Conservation (phyloP, 305 asterid species). For the Stenogyne calaminthoides region DNA sequence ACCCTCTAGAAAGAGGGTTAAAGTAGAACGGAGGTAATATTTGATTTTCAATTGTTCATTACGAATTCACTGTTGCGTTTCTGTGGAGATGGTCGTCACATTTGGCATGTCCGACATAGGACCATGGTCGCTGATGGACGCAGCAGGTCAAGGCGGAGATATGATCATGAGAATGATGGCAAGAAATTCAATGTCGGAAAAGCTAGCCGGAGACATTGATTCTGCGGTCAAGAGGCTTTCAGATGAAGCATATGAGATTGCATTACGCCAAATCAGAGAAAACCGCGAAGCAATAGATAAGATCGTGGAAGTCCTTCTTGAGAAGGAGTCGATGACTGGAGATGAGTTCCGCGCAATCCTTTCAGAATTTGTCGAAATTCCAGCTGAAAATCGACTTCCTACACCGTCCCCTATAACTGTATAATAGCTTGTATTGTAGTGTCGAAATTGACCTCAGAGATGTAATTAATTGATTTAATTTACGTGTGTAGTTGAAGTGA, state of each 20-base stretch:
- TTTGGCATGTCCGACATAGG: conserved; percentile 96
- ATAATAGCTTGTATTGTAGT: conserved; percentile 35
- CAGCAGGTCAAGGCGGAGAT: conserved; percentile 70
- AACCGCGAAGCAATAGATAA: conserved; percentile 95
- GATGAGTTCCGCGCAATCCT: conserved; percentile 93
- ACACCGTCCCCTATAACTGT: conserved; percentile 62
- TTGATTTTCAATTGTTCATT: background rate
- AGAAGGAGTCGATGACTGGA: conserved; percentile 89
- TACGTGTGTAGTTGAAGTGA: background rate
- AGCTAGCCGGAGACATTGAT: conserved; percentile 94
- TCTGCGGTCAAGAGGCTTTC: conserved; percentile 79
- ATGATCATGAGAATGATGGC: conserved; percentile 99
- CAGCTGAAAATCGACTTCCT: conserved; percentile 66
- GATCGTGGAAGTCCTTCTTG: conserved; percentile 86
- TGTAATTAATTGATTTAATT: conserved; percentile 3
- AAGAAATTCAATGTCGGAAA: conserved; percentile 93
- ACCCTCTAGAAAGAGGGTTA: too few relatives aligned
- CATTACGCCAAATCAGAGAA: conserved; percentile 67
- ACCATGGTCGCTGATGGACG: conserved; percentile 96
- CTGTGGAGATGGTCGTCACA: conserved; percentile 79
- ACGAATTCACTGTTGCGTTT: background rate
- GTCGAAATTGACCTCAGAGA: background rate
- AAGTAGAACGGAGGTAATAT: too few relatives aligned
- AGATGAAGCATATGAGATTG: conserved; percentile 80
- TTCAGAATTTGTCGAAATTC: conserved; percentile 79